Conservation (phyloP, 495 filamentous ascomycete genomes). For the Talaromyces adpressus region DNA sequence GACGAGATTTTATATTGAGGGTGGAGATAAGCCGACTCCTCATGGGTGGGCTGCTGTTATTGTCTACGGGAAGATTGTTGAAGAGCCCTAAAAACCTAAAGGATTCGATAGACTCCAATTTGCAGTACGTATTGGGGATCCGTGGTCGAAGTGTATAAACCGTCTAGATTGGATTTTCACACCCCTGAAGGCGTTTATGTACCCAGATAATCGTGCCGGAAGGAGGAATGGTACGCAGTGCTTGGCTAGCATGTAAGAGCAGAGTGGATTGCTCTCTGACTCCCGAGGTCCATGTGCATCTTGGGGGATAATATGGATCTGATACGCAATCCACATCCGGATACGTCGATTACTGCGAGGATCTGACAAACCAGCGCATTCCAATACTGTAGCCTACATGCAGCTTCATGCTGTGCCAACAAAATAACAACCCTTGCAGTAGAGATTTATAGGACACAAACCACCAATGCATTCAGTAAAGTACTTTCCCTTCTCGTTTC, state of each 20-base stretch:
- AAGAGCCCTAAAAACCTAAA: neutral
- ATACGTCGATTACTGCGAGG: neutral
- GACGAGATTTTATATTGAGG: neutral
- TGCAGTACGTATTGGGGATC: neutral
- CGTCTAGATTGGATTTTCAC: too few species aligned
- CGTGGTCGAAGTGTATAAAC: too few species aligned
- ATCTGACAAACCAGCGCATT: neutral
- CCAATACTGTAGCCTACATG: neutral
- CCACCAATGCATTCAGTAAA: neutral
- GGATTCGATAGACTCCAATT: neutral
- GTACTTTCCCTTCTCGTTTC: neutral
- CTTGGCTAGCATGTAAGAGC: too few species aligned
- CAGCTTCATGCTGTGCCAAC: neutral
- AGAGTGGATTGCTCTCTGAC: too few species aligned
- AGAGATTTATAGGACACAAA: neutral
- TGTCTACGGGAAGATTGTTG: neutral
- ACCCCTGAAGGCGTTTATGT: too few species aligned
- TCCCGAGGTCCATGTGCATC: too few species aligned
- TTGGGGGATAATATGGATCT: too few species aligned
- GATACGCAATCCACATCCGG: neutral
- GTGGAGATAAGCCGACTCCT: neutral
- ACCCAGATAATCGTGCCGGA: too few species aligned
- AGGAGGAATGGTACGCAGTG: too few species aligned
- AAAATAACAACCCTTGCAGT: neutral
- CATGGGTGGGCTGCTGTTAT: neutral